A percentile compares a stretch with the other conserved stretches of the same genome.
These are phyloP conservation scores for Ceratonia siliqua DNA, from an alignment of 306 rosid species.

Conservation along the genomic window DNA sequence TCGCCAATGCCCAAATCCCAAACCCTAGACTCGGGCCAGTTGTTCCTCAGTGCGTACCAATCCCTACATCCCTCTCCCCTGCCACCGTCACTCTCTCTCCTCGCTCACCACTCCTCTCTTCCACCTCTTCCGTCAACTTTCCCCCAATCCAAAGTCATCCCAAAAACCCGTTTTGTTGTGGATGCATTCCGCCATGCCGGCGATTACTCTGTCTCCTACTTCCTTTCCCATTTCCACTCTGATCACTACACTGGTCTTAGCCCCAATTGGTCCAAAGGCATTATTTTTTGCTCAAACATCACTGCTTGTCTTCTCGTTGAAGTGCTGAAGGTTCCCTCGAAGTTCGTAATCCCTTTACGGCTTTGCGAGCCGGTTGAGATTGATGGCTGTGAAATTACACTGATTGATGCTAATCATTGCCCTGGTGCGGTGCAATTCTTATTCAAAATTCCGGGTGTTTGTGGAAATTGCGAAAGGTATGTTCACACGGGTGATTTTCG, in stretches of 20 bases:
- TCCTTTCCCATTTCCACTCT: constrained; percentile 94
- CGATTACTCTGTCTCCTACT: constrained; percentile 63
- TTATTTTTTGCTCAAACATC: constrained; percentile 67
- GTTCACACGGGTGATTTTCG: constrained; percentile 94
- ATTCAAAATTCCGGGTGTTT: constrained; percentile 47
- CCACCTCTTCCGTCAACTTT: constrained; percentile 48
- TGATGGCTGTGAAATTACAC: constrained; percentile 58
- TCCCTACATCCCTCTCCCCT: constrained; percentile 18
- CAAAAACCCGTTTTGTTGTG: constrained; percentile 74
- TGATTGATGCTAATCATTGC: constrained; percentile 84
- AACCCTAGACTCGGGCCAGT: constrained; percentile 51
- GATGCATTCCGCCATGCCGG: constrained; percentile 79
- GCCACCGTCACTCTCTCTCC: constrained; percentile 16
- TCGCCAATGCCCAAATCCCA: constrained; percentile 25
- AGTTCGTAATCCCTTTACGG: constrained; percentile 52
- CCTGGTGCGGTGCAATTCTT: constrained; percentile 90
- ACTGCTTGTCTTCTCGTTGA: constrained; percentile 60
- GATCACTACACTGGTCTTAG: constrained; percentile 86
- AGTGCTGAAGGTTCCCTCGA: constrained; percentile 53
- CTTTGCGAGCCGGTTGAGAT: constrained; percentile 46
- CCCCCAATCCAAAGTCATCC: constrained; percentile 77
- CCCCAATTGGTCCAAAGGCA: constrained; percentile 68
- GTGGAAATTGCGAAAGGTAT: constrained; percentile 50
- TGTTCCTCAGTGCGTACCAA: constrained; percentile 58
- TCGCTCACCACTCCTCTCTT: constrained; percentile 3